Conservation (phyloP, 2,329 filamentous ascomycete species). For the Helminthosporium solani region DNA sequence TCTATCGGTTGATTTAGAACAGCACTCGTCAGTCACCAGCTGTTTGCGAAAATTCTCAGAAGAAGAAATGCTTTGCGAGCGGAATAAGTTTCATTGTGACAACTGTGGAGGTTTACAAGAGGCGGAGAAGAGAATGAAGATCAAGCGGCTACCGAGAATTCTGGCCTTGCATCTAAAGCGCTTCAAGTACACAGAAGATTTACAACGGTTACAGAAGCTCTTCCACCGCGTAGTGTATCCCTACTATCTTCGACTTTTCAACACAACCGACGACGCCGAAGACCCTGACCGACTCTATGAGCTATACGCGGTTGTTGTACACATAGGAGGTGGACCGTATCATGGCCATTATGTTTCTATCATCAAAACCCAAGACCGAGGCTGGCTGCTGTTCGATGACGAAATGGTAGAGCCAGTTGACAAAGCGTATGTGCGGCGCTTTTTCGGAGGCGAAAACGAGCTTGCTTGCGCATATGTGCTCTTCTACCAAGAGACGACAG, state of each 20-base stretch:
- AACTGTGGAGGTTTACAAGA: conserved; percentile 95
- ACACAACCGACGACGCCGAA: conserved; percentile 92
- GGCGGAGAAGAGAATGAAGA: conserved; percentile 99
- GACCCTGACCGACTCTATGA: conserved; percentile 94
- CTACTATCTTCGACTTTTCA: conserved; percentile 94
- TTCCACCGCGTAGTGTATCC: conserved; percentile 97
- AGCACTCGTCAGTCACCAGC: conserved; percentile 94
- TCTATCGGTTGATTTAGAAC: conserved; percentile 90
- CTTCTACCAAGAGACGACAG: conserved; percentile 90
- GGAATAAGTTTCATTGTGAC: conserved; percentile 99
- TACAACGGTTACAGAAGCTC: conserved; percentile 89
- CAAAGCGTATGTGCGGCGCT: conserved; percentile 93
- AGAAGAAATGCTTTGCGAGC: conserved; percentile 94
- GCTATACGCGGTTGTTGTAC: conserved; percentile 93
- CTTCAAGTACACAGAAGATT: conserved; percentile 97
- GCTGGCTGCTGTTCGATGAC: conserved; percentile 96
- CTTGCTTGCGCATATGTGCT: conserved; percentile 94
- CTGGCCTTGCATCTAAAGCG: conserved; percentile 91
- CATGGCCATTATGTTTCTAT: conserved; percentile 98
- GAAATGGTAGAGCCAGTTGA: conserved; percentile 98
- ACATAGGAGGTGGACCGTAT: conserved; percentile 94
- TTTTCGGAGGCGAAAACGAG: conserved; percentile 84
- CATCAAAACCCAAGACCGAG: conserved; percentile 93
- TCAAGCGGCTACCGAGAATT: conserved; percentile 89
- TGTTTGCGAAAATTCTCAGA: conserved; percentile 95